Conservation (phyloP, 2,329 filamentous ascomycete species). For the Xylariales sp. region DNA sequence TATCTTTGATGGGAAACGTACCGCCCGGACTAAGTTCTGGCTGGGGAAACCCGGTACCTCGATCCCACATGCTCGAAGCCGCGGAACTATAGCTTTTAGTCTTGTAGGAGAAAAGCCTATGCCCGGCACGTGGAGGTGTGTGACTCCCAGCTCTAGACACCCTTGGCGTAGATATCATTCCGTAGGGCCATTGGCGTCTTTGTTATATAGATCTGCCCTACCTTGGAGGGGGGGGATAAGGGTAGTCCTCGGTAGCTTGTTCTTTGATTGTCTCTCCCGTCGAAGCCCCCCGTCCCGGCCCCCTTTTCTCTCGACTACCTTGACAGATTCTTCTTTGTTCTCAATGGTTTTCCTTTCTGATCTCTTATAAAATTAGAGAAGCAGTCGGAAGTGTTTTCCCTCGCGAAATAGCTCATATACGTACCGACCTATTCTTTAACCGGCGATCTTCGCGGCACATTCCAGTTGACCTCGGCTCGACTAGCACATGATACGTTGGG, state of each 20-base stretch:
- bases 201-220: constrained; percentile 10
- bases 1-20: neutral
- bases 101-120: neutral
- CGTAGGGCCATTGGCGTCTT: constrained; percentile 18
- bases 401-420: neutral
- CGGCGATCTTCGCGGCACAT: constrained; percentile 3
- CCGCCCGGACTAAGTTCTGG: neutral
- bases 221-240: neutral
- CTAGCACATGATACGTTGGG: neutral
- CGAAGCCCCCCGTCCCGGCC: too few relatives aligned
- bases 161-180: constrained; percentile 23
- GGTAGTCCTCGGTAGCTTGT: constrained; percentile 11
- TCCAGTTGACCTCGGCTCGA: constrained; percentile 2
- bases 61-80: constrained; percentile 24
- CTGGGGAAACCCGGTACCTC: neutral
- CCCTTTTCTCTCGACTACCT: neutral
- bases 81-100: constrained; percentile 19
- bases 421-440: neutral
- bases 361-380: neutral
- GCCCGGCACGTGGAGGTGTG: constrained; percentile 23
- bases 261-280: constrained; percentile 19
- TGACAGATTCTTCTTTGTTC: constrained; percentile 1
- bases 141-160: constrained; percentile 25
- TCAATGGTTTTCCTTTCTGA: neutral
- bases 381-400: neutral